Evolutionary conservation across 176 grass and related monocot genomes (phyloP).

Genomic region (Carex myosuroides): DNA sequence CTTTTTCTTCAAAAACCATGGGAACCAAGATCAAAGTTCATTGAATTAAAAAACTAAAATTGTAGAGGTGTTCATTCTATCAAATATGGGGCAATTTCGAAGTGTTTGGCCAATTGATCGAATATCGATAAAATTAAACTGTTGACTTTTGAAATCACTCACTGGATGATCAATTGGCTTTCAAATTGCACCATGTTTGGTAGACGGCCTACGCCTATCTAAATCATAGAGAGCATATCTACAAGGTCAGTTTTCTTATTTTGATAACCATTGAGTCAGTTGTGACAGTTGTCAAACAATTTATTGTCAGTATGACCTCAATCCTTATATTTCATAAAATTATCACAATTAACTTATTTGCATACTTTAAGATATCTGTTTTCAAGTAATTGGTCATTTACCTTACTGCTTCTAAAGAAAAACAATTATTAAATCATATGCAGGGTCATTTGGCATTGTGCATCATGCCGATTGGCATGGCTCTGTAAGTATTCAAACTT

Average conservation of each 20-base stretch:
- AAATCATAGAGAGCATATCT: neutral
- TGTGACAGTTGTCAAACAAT: neutral
- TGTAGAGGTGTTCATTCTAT: neutral
- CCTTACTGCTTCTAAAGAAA: neutral
- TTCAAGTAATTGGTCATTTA: neutral
- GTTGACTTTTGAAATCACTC: neutral
- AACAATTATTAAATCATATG: neutral
- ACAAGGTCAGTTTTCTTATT: neutral
- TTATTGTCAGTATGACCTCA: neutral
- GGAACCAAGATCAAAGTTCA: neutral
- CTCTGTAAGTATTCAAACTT: conserved; percentile 46
- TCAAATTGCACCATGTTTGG: neutral
- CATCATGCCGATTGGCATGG: conserved; percentile 86
- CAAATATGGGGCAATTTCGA: neutral
- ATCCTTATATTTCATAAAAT: neutral
- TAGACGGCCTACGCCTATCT: neutral
- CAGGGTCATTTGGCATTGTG: conserved; percentile 91
- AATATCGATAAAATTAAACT: neutral
- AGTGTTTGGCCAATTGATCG: neutral
- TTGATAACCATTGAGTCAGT: neutral
- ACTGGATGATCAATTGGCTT: neutral
- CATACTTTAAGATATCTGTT: neutral
- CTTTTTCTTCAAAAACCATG: neutral
- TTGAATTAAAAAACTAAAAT: neutral
- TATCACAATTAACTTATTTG: neutral